Evolutionary conservation across 257 asterid genomes (phyloP), one percentile per base, ranked within the genome.

Genomic region (Jasminum sambac): DNA sequence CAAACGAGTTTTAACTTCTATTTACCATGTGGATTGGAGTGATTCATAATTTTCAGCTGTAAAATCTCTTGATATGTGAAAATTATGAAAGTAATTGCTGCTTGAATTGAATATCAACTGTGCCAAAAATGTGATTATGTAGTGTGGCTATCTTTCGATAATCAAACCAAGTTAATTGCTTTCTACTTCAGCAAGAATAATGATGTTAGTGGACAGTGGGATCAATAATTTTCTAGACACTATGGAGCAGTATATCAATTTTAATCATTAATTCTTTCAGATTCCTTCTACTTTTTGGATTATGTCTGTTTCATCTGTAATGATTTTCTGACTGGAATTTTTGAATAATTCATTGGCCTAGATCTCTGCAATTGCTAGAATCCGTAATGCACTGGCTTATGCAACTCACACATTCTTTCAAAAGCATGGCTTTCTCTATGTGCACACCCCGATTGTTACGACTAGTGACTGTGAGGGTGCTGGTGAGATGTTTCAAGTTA

Each of bases 391-490:
- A 12, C 72, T 95, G 90, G 93, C 96, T 14, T 89, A 78, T 83
- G 98, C 98, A 26, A 95, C 99, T 50, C 99, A 95, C 76, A 88
- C 98, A 10, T 95, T 91, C 89, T 95, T 91, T 86, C 93, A 91
- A 66, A 77, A 91, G 57, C 91, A 95, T 69, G 90, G 90, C 4
- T 95, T 95, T 77, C 90, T 95, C 17, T 91, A 89, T 68, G 88
- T 95, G 64, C 98, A 95, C 76, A 95, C 99, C 46, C 98, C 99
- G 48, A 89, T 94, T 57, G 74, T 95, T 67, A 91, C 99, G 30
- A 91, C 99, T 43, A 95, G 96, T 79, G 99, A 95, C 74, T 95
- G 99, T 71, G 99, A 94, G 86, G 99, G 99, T 68, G 99, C 99
- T 21, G 99, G 99, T n/a, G 99, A 95, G 87, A 95, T 95, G 99